Conservation (phyloP, 1,139 yeast genomes). For the Candida tetrigidarum region DNA sequence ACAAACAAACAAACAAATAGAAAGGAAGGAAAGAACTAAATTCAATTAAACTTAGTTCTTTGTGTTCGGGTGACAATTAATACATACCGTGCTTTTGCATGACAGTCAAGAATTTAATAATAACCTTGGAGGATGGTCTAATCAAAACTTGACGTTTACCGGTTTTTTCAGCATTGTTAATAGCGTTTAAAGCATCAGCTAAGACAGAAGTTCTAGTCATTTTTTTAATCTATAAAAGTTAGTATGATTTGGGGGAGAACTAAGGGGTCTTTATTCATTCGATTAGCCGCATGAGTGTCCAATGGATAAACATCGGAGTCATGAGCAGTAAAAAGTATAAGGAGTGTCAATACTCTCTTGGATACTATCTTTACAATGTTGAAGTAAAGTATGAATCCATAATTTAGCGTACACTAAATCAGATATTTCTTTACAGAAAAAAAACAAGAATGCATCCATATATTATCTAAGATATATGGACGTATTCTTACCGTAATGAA, state of each 20-base stretch:
- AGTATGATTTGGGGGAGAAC: constrained; percentile 11
- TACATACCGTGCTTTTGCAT: constrained; percentile 82
- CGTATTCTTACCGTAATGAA: constrained; percentile 9
- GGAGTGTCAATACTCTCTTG: constrained; percentile 35
- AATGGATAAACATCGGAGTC: constrained; percentile 31
- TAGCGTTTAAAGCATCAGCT: constrained; percentile 98
- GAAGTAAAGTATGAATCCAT: constrained; percentile 18
- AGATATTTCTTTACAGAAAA: constrained; percentile 5
- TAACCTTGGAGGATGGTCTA: constrained; percentile 99
- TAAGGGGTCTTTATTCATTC: constrained; percentile 6
- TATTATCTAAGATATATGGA: constrained; percentile 6
- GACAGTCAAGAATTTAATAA: constrained; percentile 94
- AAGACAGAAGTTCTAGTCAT: constrained; percentile 99
- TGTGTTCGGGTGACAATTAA: background rate
- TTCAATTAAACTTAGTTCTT: background rate
- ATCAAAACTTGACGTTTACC: constrained; percentile 99
- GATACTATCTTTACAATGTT: constrained; percentile 12
- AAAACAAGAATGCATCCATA: background rate
- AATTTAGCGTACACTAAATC: constrained; percentile 1
- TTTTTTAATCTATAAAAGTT: constrained; percentile 26
- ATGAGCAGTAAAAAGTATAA: constrained; percentile 28
- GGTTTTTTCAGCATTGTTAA: constrained; percentile 99
- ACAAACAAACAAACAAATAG: background rate
- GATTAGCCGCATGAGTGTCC: constrained; percentile 45
- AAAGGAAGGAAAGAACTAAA: too few species aligned